These are phyloP conservation scores for Henckelia pumila DNA, from an alignment of 257 asterid species.

Conservation along the genomic window DNA sequence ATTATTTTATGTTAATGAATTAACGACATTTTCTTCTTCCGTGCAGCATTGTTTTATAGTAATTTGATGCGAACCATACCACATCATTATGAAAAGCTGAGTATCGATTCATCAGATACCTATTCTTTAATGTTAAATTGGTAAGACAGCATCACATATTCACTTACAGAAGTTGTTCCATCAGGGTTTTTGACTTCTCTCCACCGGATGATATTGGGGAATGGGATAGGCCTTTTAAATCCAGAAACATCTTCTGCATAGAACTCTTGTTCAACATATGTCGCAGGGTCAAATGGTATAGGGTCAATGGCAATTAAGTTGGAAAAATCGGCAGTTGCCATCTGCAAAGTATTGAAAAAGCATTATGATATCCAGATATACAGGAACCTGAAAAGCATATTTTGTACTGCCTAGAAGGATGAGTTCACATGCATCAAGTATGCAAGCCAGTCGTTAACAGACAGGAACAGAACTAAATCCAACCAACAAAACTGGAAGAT, in stretches of 20 bases:
- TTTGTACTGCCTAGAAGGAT: no score
- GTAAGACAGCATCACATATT: conserved; percentile 14
- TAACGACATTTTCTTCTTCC: no score
- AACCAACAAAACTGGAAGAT: no score
- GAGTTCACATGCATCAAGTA: neutral
- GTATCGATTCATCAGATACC: no score
- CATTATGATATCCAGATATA: neutral
- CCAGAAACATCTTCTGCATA: conserved; percentile 56
- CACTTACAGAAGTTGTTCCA: conserved; percentile 56
- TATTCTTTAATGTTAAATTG: neutral
- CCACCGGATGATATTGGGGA: conserved; percentile 55
- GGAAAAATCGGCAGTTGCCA: conserved; percentile 53
- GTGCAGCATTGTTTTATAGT: no score
- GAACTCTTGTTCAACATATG: conserved; percentile 50
- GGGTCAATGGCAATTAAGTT: conserved; percentile 60
- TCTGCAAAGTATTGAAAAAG: conserved; percentile 36
- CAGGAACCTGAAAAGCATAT: neutral
- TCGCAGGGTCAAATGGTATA: conserved; percentile 55
- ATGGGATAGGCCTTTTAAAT: conserved; percentile 42
- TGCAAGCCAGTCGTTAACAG: no score
- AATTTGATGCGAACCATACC: no score
- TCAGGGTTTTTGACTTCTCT: conserved; percentile 53
- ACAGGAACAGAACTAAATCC: no score
- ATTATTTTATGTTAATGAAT: no score
- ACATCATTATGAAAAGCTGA: no score